These are phyloP conservation scores for Nepenthes mirabilis DNA, from an alignment of 148 eudicot species.

Conservation along the genomic window DNA sequence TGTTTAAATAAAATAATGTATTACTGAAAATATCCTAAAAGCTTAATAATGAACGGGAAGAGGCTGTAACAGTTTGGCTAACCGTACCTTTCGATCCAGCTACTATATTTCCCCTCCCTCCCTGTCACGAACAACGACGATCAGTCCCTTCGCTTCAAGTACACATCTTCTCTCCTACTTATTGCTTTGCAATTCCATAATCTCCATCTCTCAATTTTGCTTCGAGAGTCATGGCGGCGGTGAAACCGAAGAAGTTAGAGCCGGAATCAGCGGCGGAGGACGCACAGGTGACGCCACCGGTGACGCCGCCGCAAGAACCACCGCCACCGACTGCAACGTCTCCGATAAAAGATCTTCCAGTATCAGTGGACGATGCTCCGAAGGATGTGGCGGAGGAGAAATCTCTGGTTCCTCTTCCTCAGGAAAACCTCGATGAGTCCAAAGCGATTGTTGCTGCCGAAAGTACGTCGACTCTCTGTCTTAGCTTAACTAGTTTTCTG, in stretches of 20 bases:
- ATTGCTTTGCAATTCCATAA: too few species aligned
- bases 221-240: not conserved
- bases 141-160: too few species aligned
- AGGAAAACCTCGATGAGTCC: conserved; percentile 19
- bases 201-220: too few species aligned
- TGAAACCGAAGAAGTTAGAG: not conserved
- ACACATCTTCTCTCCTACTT: too few species aligned
- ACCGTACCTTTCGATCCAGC: too few species aligned
- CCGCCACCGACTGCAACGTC: not conserved
- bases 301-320: not conserved
- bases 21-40: too few species aligned
- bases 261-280: not conserved
- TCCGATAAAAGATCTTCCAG: not conserved
- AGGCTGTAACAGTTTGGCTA: too few species aligned
- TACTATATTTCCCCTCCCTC: too few species aligned
- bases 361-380: not conserved
- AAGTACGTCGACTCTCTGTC: conserved; percentile 18
- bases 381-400: conserved; percentile 29
- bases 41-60: too few species aligned
- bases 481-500: not conserved
- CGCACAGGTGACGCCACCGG: not conserved
- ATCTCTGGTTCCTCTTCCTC: conserved; percentile 13
- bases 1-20: too few species aligned
- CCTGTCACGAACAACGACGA: too few species aligned
- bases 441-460: conserved; percentile 30